These are phyloP conservation scores for Pyrus betulifolia DNA, from an alignment of 306 rosid genomes.

Conservation along the genomic window DNA sequence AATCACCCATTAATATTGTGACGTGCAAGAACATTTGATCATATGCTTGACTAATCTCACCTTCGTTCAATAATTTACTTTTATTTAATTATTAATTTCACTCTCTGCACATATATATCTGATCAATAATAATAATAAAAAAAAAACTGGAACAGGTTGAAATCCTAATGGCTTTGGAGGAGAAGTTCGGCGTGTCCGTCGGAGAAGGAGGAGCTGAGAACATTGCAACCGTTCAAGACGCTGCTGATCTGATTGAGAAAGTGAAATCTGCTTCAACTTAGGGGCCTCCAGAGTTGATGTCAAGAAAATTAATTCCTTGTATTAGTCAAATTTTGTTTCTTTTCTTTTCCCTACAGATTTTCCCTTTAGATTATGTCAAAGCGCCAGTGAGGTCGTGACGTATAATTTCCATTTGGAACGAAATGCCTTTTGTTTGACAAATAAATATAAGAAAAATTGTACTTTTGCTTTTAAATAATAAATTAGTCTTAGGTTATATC, in stretches of 20 bases:
- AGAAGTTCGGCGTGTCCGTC: conserved; percentile 53
- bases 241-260: conserved; percentile 62
- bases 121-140: not conserved
- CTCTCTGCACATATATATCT: not conserved
- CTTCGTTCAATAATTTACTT: no score
- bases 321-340: not conserved
- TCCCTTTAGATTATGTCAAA: not conserved
- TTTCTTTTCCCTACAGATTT: not conserved
- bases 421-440: not conserved
- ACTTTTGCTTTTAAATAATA: no score
- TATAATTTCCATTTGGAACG: not conserved
- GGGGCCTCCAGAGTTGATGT: not conserved
- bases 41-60: not conserved
- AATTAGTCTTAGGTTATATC: no score
- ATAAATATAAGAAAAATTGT: not conserved
- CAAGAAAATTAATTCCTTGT: not conserved
- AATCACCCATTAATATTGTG: not conserved
- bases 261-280: conserved; percentile 28
- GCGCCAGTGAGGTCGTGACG: not conserved
- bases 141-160: conserved; percentile 29
- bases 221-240: conserved; percentile 60
- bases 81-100: not conserved
- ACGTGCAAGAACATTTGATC: not conserved
- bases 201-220: conserved; percentile 68
- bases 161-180: conserved; percentile 65